Evolutionary conservation across 2,329 filamentous ascomycete species (phyloP).

Genomic region (Zasmidium angulare): DNA sequence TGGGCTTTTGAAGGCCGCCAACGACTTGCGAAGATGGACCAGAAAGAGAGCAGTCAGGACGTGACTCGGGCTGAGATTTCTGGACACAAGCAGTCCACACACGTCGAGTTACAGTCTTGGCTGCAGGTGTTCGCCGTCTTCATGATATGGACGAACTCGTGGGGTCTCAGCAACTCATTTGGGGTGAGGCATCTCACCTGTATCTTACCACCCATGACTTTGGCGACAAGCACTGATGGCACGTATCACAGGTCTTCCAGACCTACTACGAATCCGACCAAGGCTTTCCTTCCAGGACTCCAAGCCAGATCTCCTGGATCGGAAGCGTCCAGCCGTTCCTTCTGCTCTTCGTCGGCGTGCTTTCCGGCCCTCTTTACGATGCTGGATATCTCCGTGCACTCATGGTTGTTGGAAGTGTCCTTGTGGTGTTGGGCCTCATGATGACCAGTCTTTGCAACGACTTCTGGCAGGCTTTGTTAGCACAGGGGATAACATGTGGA

Average conservation of each 20-base stretch:
- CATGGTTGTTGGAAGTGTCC: slow-evolving; percentile 4
- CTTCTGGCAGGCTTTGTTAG: slow-evolving; percentile 11
- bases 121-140: neutral
- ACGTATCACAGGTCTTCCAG: too few species aligned
- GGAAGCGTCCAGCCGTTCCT: slow-evolving; percentile 41
- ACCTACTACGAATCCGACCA: slow-evolving; percentile 10
- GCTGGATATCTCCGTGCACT: slow-evolving; percentile 4
- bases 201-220: too few species aligned
- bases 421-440: slow-evolving; percentile 11
- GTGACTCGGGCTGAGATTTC: too few species aligned
- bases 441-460: slow-evolving; percentile 7
- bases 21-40: too few species aligned
- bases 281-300: neutral
- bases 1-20: too few species aligned
- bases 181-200: neutral
- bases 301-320: slow-evolving; percentile 6
- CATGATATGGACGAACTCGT: neutral
- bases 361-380: slow-evolving; percentile 9
- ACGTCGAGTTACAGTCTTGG: neutral
- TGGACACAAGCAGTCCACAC: neutral
- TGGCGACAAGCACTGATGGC: too few species aligned
- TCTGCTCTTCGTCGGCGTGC: slow-evolving; percentile 37
- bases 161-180: neutral
- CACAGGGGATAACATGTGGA: slow-evolving; percentile 12
- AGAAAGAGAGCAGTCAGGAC: too few species aligned